Conservation (phyloP, 768 basidiomycete genomes). For the Udeniomyces megalosporus region DNA sequence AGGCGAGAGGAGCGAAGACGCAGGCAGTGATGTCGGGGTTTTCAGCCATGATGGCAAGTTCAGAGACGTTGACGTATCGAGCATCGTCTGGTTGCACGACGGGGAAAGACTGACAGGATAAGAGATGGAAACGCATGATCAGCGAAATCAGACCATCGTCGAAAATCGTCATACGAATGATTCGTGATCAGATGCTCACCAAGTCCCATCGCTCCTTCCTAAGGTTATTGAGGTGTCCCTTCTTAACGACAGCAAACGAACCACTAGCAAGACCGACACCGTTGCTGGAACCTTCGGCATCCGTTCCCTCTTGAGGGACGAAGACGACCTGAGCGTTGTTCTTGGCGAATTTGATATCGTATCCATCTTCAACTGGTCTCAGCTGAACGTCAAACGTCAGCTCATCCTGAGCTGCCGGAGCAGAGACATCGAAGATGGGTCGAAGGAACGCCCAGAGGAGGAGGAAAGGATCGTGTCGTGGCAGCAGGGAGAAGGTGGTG, state of each 20-base stretch:
- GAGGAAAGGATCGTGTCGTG: no score
- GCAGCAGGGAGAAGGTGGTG: not conserved
- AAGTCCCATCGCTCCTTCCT: constrained; percentile 1
- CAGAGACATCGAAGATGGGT: not conserved
- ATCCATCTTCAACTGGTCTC: no score
- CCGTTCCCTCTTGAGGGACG: not conserved
- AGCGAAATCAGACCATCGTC: no score
- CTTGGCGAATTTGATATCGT: no score
- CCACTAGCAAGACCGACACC: not conserved
- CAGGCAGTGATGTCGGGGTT: not conserved
- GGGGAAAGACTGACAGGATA: not conserved
- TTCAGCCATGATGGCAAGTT: not conserved
- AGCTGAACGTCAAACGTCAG: no score
- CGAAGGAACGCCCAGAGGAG: no score
- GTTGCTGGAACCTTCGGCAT: not conserved
- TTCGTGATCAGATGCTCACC: no score
- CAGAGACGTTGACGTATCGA: not conserved
- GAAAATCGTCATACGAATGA: no score
- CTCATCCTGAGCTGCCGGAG: not conserved
- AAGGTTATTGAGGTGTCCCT: not conserved
- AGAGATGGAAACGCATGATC: no score
- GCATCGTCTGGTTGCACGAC: not conserved
- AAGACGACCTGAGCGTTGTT: not conserved
- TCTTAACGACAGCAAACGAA: not conserved
- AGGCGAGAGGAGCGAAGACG: not conserved